Evolutionary conservation across 495 filamentous ascomycete genomes (phyloP).

Genomic region (Hypoxylon rickii): DNA sequence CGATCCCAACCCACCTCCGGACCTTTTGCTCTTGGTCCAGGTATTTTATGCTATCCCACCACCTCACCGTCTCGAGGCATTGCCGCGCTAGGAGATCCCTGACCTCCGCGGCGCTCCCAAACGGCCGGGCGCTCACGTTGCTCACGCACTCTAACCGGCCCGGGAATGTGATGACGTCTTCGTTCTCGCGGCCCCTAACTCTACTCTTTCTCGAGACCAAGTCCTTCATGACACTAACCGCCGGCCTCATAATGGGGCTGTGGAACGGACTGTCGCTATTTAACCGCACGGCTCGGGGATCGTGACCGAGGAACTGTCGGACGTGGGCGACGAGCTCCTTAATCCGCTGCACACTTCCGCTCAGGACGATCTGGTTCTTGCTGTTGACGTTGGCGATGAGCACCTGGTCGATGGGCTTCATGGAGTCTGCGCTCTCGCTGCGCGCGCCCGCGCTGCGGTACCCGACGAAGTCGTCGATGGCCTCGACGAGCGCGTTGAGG

Average conservation of each 20-base stretch:
- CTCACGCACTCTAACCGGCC: conserved; percentile 76
- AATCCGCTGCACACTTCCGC: conserved; percentile 84
- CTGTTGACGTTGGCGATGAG: conserved; percentile 93
- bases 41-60: conserved; percentile 92
- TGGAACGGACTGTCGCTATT: conserved; percentile 94
- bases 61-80: conserved; percentile 85
- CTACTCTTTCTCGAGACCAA: conserved; percentile 60
- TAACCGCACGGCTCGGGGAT: conserved; percentile 83
- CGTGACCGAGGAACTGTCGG: conserved; percentile 89
- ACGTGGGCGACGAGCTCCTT: conserved; percentile 85
- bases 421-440: conserved; percentile 66
- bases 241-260: conserved; percentile 88
- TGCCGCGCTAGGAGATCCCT: conserved; percentile 75
- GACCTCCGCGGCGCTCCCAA: conserved; percentile 70
- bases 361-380: conserved; percentile 94
- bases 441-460: conserved; percentile 65
- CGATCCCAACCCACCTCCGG: conserved; percentile 87
- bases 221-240: conserved; percentile 69
- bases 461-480: conserved; percentile 81
- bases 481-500: conserved; percentile 66
- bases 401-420: conserved; percentile 81
- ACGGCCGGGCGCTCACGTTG: conserved; percentile 83
- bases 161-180: conserved; percentile 70
- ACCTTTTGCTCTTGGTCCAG: conserved; percentile 86
- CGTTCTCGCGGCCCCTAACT: conserved; percentile 48